phyloP scores from a whole-genome alignment of 345 rosid genomes.

The Anacardium occidentale region DNA sequence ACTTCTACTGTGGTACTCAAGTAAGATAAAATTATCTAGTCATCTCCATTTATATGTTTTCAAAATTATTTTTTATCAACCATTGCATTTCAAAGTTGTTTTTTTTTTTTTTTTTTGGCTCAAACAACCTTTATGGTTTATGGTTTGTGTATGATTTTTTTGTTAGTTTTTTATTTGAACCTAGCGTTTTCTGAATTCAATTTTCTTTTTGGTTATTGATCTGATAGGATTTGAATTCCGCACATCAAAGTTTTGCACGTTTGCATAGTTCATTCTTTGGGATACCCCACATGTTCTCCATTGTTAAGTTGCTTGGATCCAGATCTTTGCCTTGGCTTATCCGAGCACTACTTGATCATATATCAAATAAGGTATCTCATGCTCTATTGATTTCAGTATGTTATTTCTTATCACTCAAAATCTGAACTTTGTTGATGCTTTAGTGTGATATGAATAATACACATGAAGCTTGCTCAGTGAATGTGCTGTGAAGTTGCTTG shows the following conservation, averaged over 20 bases:
- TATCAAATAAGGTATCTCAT: slow-evolving; percentile 79
- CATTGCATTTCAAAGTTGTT: not conserved
- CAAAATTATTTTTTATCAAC: slow-evolving; percentile 9
- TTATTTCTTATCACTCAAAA: slow-evolving; percentile 7
- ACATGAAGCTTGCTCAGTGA: not conserved
- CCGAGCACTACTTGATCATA: slow-evolving; percentile 89
- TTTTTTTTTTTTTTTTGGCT: too few species aligned
- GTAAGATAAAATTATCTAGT: slow-evolving; percentile 41
- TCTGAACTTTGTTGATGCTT: slow-evolving; percentile 9
- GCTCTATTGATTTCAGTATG: slow-evolving; percentile 2
- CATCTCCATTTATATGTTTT: not conserved
- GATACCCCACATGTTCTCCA: slow-evolving; percentile 78
- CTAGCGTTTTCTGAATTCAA: not conserved
- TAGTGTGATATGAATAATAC: not conserved
- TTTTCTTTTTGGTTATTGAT: slow-evolving; percentile 4
- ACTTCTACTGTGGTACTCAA: slow-evolving; percentile 91
- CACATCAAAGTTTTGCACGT: slow-evolving; percentile 95
- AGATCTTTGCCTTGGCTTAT: slow-evolving; percentile 98
- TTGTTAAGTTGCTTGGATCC: slow-evolving; percentile 86
- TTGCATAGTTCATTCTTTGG: slow-evolving; percentile 93
- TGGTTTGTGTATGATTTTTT: not conserved
- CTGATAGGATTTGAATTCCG: slow-evolving; percentile 85
- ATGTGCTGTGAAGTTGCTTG: not conserved
- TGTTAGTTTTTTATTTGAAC: too few species aligned
- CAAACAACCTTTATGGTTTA: not conserved